These are phyloP conservation scores for Monosporascus cannonballus DNA, from an alignment of 2,329 filamentous ascomycete species.

Conservation along the genomic window DNA sequence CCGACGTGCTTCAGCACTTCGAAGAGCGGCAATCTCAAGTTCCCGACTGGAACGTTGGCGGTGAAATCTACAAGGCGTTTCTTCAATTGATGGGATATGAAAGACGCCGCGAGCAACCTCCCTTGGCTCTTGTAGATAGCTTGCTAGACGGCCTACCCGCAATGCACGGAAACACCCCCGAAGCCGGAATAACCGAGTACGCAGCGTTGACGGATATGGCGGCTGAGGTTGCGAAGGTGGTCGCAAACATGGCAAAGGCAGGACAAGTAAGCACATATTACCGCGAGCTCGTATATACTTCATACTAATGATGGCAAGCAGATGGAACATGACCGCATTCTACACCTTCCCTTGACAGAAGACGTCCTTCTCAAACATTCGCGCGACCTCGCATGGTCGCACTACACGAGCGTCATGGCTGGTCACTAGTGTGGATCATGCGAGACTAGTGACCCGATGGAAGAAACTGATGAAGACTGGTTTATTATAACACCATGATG, in stretches of 20 bases:
- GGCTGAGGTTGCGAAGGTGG: constrained; percentile 26
- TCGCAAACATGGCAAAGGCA: constrained; percentile 21
- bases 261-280: constrained; percentile 21
- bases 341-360: constrained; percentile 27
- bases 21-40: constrained; percentile 55
- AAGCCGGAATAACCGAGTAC: constrained; percentile 25
- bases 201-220: constrained; percentile 29
- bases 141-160: constrained; percentile 51
- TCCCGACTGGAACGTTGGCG: constrained; percentile 70
- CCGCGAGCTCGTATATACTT: not conserved
- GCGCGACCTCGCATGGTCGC: constrained; percentile 26
- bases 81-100: constrained; percentile 42
- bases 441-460: not conserved
- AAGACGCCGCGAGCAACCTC: constrained; percentile 30
- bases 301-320: constrained; percentile 15
- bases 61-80: constrained; percentile 68
- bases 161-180: constrained; percentile 38
- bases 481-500: too few species aligned
- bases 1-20: constrained; percentile 67
- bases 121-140: constrained; percentile 46
- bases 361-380: constrained; percentile 28
- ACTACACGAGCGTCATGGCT: constrained; percentile 24
- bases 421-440: constrained; percentile 14
- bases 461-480: not conserved
- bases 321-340: constrained; percentile 25